Conservation (phyloP, 371 early-diverging fungal species). For the Encephalitozoon intestinalis region DNA sequence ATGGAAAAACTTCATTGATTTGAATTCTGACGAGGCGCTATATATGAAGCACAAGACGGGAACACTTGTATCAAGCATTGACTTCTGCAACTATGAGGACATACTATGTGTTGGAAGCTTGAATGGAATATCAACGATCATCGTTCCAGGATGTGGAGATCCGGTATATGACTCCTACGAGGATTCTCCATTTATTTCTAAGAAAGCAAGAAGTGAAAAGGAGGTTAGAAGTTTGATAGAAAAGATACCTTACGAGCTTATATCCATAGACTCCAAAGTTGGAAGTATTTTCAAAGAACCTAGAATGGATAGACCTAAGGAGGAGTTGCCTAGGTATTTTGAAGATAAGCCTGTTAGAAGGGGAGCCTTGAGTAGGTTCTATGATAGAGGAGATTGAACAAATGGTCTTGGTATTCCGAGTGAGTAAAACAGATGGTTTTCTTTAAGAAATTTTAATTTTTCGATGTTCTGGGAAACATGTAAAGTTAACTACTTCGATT, state of each 20-base stretch:
- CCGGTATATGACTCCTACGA: constrained; percentile 85
- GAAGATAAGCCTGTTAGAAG: neutral
- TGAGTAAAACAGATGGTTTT: neutral
- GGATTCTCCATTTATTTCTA: constrained; percentile 83
- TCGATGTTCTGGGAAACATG: neutral
- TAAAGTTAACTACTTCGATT: neutral
- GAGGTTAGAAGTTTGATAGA: constrained; percentile 83
- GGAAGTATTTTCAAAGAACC: neutral
- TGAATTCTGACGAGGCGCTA: constrained; percentile 66
- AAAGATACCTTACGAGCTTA: constrained; percentile 64
- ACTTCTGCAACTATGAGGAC: constrained; percentile 90
- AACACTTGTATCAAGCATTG: constrained; percentile 63
- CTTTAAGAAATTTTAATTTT: neutral
- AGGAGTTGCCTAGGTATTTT: neutral
- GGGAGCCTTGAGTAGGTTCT: neutral
- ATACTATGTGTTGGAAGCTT: constrained; percentile 79
- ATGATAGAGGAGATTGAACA: neutral
- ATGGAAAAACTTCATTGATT: constrained; percentile 64
- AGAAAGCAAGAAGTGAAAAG: constrained; percentile 74
- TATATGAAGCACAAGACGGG: constrained; percentile 74
- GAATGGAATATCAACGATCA: constrained; percentile 70
- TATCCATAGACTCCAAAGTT: constrained; percentile 21
- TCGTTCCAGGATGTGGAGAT: constrained; percentile 87
- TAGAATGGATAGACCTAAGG: neutral
- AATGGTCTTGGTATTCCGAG: neutral